Base-by-base conservation (phyloP, 2,329 filamentous ascomycete genomes). In the Xylaria multiplex region DNA sequence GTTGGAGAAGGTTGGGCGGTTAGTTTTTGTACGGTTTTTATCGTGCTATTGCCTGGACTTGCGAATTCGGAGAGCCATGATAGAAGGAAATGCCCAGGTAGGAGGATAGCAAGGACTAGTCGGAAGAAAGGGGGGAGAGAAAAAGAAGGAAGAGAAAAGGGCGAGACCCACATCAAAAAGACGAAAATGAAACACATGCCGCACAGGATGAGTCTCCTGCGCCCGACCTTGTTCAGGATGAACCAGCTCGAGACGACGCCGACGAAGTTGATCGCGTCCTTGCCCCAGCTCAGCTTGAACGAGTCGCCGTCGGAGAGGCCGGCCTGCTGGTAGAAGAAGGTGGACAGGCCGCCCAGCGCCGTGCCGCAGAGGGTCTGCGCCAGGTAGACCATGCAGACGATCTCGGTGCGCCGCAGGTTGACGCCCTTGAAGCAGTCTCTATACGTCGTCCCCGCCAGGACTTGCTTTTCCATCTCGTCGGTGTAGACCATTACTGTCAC, bases 181-280 rank as follows among this genome's bases (percentile, higher is more conserved):
- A 75, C 24, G 71, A 77, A 77, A 75, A 83, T 81, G 22, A 76
- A 73, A 13, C 76, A 66, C 53, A 80, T 81, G 7, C 81, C 81
- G 30, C 73, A 67, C 19, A 80, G 74, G 59, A 82, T 78, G n/a
- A 82, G 70, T 3, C 77, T 79, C 54, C 77, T 78, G 7, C 81
- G 76, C 13, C 81, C 81, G 55, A 80, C 76, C 9, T 77, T 72
- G n/a, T 74, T 74, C 45, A 79, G 72, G n/a, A 79, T 72, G 45
- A 76, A 72, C 81, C 81, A 83, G 16, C 80, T 81, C 2, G 76
- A 69, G 6, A 82, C 73, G 0, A 80, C 83, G 4, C 80, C 81
- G 2, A 81, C 70, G 46, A 80, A 78, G 43, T 78, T 80, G 11
- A 83, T 75, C 5, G 75, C 77, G 54, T 77, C 77, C 55, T 77